These are phyloP conservation scores for Nevesoporus exiguus DNA, from an alignment of 768 basidiomycete species.

Conservation along the genomic window DNA sequence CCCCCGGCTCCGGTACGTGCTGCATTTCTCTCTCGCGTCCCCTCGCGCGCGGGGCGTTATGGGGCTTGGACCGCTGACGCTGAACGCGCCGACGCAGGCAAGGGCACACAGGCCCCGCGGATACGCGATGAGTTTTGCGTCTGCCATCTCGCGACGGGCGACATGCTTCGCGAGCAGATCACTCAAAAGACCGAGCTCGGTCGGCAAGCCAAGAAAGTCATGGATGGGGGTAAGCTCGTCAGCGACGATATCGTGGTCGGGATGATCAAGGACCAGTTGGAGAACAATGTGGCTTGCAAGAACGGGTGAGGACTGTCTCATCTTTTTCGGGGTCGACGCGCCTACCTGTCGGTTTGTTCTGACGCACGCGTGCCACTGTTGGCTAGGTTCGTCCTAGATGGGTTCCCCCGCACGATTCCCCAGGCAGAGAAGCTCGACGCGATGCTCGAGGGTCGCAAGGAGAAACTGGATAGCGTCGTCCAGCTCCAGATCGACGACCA, in stretches of 20 bases:
- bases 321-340: too few species aligned
- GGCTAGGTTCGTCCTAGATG: slow-evolving; percentile 91
- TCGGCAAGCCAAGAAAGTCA: slow-evolving; percentile 91
- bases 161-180: slow-evolving; percentile 97
- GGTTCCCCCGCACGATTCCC: slow-evolving; percentile 97
- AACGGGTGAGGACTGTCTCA: slow-evolving; percentile 70
- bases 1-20: slow-evolving; percentile 89
- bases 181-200: slow-evolving; percentile 83
- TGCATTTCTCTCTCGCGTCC: neutral
- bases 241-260: slow-evolving; percentile 95
- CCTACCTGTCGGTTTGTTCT: too few species aligned
- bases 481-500: slow-evolving; percentile 92
- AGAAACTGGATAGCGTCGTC: slow-evolving; percentile 89
- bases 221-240: slow-evolving; percentile 95
- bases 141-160: slow-evolving; percentile 97
- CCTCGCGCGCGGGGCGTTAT: neutral
- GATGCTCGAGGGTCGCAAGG: slow-evolving; percentile 80
- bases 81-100: slow-evolving; percentile 60
- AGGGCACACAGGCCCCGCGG: slow-evolving; percentile 95
- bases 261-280: slow-evolving; percentile 95
- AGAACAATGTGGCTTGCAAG: slow-evolving; percentile 89
- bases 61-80: neutral
- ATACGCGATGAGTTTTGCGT: slow-evolving; percentile 93
- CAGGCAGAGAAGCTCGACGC: slow-evolving; percentile 94
- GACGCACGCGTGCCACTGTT: neutral